These are phyloP conservation scores for Aspergillus terreus DNA, from an alignment of 2,329 filamentous ascomycete species.

Conservation along the genomic window DNA sequence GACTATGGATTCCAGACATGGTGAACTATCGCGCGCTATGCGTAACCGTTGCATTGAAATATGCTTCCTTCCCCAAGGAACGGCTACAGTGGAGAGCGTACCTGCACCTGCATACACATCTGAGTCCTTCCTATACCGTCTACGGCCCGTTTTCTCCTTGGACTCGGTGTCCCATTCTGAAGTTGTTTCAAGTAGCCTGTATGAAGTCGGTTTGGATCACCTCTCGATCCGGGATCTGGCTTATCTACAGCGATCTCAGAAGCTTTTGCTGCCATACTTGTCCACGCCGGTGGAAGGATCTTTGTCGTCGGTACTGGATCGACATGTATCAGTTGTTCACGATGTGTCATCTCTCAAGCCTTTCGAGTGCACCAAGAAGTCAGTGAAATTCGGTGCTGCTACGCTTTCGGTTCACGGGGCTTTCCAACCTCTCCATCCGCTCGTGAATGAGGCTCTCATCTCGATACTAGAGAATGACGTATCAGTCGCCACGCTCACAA, in stretches of 20 bases:
- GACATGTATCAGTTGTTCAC: conserved; percentile 29
- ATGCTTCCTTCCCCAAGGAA: conserved; percentile 57
- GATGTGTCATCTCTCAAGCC: conserved; percentile 29
- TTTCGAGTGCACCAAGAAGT: conserved; percentile 17
- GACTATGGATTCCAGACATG: conserved; percentile 87
- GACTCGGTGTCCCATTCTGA: conserved; percentile 10
- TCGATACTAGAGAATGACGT: conserved; percentile 22
- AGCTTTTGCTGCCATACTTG: conserved; percentile 17
- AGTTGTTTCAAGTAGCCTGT: conserved; percentile 13
- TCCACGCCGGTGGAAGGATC: conserved; percentile 8
- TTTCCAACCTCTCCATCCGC: conserved; percentile 35
- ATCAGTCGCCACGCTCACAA: conserved; percentile 20
- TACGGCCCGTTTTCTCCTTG: conserved; percentile 32
- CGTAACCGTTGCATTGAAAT: conserved; percentile 91
- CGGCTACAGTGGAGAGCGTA: conserved; percentile 11
- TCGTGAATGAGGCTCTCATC: conserved; percentile 38
- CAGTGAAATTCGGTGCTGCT: conserved; percentile 23
- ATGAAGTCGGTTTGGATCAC: conserved; percentile 36
- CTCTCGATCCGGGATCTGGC: conserved; percentile 32
- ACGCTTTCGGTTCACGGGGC: conserved; percentile 22
- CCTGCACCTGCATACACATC: conserved; percentile 33
- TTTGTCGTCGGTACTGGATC: conserved; percentile 22
- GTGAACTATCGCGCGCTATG: conserved; percentile 94
- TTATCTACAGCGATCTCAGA: conserved; percentile 29
- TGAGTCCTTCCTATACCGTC: conserved; percentile 38